phyloP scores from a whole-genome alignment of 192 early-diverging fungal species.

The Umbelopsis sp. region DNA sequence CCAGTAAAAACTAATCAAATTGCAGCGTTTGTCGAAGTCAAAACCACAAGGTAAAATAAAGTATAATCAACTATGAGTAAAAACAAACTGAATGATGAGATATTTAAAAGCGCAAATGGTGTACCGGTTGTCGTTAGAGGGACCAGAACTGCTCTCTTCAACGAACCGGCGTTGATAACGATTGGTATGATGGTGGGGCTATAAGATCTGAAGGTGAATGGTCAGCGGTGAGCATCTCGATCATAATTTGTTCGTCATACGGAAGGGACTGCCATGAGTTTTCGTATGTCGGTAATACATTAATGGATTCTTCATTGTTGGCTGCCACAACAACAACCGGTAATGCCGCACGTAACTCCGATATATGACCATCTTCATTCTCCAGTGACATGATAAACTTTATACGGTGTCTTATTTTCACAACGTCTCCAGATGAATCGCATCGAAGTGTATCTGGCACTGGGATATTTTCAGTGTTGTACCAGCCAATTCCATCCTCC shows the following conservation, averaged over 20 bases:
- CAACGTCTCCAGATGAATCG: slow-evolving; percentile 32
- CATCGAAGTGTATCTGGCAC: slow-evolving; percentile 28
- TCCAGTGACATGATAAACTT: slow-evolving; percentile 37
- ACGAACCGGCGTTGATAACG: slow-evolving; percentile 13
- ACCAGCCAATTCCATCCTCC: background rate
- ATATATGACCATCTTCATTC: slow-evolving; percentile 36
- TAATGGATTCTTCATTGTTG: slow-evolving; percentile 14
- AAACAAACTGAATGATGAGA: background rate
- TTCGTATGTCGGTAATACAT: slow-evolving; percentile 17
- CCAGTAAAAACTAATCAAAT: background rate
- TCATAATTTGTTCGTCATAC: background rate
- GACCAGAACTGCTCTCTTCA: background rate
- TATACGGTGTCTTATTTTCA: slow-evolving; percentile 38
- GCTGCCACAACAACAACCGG: slow-evolving; percentile 29
- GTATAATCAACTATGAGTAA: background rate
- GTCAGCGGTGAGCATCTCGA: background rate
- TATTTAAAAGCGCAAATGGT: background rate
- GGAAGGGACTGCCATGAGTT: slow-evolving; percentile 14
- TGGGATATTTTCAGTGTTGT: slow-evolving; percentile 3
- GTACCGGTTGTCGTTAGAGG: background rate
- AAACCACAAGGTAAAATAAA: background rate
- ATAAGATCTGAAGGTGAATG: background rate
- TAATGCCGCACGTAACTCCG: slow-evolving; percentile 38
- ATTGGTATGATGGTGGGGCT: slow-evolving; percentile 1
- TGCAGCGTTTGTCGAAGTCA: background rate